phyloP scores from a whole-genome alignment of 2,329 filamentous ascomycete genomes.

The Xylaria sp. region DNA sequence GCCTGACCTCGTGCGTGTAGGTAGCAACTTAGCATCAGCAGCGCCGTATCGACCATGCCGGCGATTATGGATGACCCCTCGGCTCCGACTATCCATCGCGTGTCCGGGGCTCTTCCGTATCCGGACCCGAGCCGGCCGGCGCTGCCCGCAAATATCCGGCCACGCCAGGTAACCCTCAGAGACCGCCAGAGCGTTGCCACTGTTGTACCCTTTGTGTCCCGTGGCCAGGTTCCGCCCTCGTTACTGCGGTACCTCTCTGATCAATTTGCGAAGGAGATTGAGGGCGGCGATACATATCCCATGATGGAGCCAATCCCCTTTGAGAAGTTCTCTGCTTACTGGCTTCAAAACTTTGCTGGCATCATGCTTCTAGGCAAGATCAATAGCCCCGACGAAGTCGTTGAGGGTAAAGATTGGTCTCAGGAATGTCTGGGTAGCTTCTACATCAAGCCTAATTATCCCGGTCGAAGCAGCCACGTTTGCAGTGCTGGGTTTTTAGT shows the following conservation, averaged over 20 bases:
- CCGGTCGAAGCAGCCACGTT: constrained; percentile 86
- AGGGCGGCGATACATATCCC: constrained; percentile 89
- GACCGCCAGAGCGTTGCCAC: constrained; percentile 86
- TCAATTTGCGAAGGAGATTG: constrained; percentile 88
- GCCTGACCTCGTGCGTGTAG: background rate
- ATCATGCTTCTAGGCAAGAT: constrained; percentile 86
- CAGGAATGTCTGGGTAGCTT: constrained; percentile 86
- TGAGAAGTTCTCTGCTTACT: constrained; percentile 80
- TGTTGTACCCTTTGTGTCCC: constrained; percentile 80
- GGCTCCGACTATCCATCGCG: constrained; percentile 71
- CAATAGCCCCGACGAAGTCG: constrained; percentile 62
- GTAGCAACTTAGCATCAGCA: background rate
- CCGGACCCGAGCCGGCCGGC: constrained; percentile 66
- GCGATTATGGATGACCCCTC: constrained; percentile 80
- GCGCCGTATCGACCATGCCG: constrained; percentile 60
- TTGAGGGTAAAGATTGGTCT: constrained; percentile 73
- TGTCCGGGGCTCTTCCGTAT: constrained; percentile 69
- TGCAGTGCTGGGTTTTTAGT: constrained; percentile 85
- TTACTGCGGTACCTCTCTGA: constrained; percentile 79
- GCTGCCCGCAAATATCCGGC: constrained; percentile 71
- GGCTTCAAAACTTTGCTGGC: constrained; percentile 89
- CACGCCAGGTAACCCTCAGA: constrained; percentile 79
- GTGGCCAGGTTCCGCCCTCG: constrained; percentile 74
- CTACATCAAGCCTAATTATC: constrained; percentile 94
- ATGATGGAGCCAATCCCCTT: constrained; percentile 78